These are phyloP conservation scores for Trichosporon ovoides DNA, from an alignment of 1,284 basidiomycete species.

Conservation along the genomic window DNA sequence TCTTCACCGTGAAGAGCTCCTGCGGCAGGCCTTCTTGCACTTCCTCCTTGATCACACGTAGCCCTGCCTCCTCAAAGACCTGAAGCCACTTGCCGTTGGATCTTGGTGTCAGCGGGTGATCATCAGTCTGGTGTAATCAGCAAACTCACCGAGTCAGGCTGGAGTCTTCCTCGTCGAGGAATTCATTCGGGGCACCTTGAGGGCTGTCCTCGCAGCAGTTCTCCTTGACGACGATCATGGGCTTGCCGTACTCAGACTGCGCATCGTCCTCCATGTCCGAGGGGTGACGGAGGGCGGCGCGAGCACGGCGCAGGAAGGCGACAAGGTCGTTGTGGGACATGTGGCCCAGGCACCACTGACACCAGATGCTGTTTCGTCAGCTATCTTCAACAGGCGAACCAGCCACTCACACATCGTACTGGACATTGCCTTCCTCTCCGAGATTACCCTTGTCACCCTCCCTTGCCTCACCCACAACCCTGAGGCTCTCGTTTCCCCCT, in stretches of 20 bases:
- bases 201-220: slow-evolving; percentile 68
- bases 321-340: slow-evolving; percentile 71
- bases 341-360: slow-evolving; percentile 89
- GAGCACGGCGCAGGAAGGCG: slow-evolving; percentile 63
- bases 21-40: slow-evolving; percentile 65
- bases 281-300: slow-evolving; percentile 40
- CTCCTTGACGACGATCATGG: slow-evolving; percentile 79
- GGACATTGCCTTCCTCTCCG: slow-evolving; percentile 34
- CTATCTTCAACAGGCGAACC: slow-evolving; percentile 52
- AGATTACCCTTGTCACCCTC: slow-evolving; percentile 26
- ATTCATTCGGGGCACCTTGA: slow-evolving; percentile 50
- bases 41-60: slow-evolving; percentile 64
- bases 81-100: slow-evolving; percentile 76
- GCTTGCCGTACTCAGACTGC: slow-evolving; percentile 31
- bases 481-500: slow-evolving; percentile 26
- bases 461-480: slow-evolving; percentile 35
- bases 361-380: slow-evolving; percentile 64
- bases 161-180: slow-evolving; percentile 80
- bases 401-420: slow-evolving; percentile 44
- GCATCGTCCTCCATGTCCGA: slow-evolving; percentile 12
- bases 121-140: too few relatives aligned
- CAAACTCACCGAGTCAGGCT: slow-evolving; percentile 67
- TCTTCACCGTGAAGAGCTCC: slow-evolving; percentile 75
- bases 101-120: slow-evolving; percentile 49
- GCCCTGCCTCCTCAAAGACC: slow-evolving; percentile 64